Evolutionary conservation across 129 eudicot genomes (phyloP).

Genomic region (sunflower (Helianthus annuus)): HanXRQr2.0-SUNRISE NC_035440.2:163871667-163872166

Average conservation of each 20-base stretch:
- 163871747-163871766: conserved; percentile 81
- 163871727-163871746: conserved; percentile 48
- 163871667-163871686: too few relatives aligned
- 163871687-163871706: too few relatives aligned
- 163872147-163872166: too few relatives aligned
- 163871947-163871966: conserved; percentile 83
- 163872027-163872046: conserved; percentile 83
- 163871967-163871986: conserved; percentile 68
- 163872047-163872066: conserved; percentile 69
- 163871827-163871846: conserved; percentile 91
- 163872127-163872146: too few relatives aligned
- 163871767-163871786: conserved; percentile 64
- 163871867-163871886: conserved; percentile 87
- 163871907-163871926: conserved; percentile 83
- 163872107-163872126: too few relatives aligned
- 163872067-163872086: background rate
- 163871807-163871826: conserved; percentile 84
- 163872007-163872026: conserved; percentile 76
- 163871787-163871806: conserved; percentile 90
- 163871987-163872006: conserved; percentile 82
- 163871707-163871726: too few relatives aligned
- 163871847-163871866: conserved; percentile 64
- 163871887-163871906: conserved; percentile 74
- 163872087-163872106: too few relatives aligned
- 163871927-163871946: conserved; percentile 61